Evolutionary conservation across 371 early-diverging fungal species (phyloP).

Genomic region (Dinochytrium kinnereticum): DNA sequence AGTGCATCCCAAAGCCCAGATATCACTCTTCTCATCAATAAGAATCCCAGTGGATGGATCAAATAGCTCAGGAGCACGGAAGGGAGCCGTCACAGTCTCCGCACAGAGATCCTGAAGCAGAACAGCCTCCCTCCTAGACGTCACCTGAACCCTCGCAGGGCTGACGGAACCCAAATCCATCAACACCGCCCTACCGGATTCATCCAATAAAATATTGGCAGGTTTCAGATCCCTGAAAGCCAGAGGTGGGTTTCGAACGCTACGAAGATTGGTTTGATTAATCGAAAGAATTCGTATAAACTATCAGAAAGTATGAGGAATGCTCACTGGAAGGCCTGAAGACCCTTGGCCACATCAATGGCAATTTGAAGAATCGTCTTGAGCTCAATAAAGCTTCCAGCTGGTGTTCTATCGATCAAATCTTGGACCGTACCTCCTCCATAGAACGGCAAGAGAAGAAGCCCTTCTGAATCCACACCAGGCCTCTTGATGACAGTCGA

Average conservation of each 20-base stretch:
- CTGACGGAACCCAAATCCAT: constrained; percentile 60
- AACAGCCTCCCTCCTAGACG: constrained; percentile 47
- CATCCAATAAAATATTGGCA: constrained; percentile 52
- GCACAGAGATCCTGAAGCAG: constrained; percentile 54
- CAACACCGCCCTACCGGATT: constrained; percentile 39
- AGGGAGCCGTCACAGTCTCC: constrained; percentile 59
- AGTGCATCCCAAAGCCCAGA: constrained; percentile 57
- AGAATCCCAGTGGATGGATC: constrained; percentile 44
- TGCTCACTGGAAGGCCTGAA: constrained; percentile 52
- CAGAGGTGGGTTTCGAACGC: constrained; percentile 49
- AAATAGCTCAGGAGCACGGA: constrained; percentile 56
- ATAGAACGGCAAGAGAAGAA: constrained; percentile 51
- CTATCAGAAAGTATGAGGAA: too few species aligned
- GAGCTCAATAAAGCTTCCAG: constrained; percentile 37
- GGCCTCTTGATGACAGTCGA: constrained; percentile 32
- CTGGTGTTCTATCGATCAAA: constrained; percentile 48
- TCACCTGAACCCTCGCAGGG: constrained; percentile 41
- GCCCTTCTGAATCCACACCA: constrained; percentile 39
- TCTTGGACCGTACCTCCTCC: constrained; percentile 53
- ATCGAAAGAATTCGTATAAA: neutral
- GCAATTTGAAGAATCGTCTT: constrained; percentile 41
- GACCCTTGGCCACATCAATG: constrained; percentile 51
- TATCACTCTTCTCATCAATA: constrained; percentile 46
- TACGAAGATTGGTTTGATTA: constrained; percentile 7
- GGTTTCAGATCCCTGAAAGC: constrained; percentile 60